Base-by-base conservation (phyloP, 2,329 filamentous ascomycete species). In the Botrytis elliptica region DNA sequence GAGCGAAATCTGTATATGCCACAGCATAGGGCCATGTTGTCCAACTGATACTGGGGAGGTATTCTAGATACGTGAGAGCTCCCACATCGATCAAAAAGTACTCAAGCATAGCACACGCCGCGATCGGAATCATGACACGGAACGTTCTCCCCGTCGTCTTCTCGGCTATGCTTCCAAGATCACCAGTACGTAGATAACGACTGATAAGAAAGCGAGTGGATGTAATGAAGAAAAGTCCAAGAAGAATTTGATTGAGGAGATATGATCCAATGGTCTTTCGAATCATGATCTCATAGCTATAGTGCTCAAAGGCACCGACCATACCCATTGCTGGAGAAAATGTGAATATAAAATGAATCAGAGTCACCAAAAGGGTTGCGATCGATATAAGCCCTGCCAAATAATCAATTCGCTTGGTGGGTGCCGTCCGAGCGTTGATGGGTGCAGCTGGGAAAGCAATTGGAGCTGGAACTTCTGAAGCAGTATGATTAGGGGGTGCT, bases 171-270 rank as follows among this genome's bases (percentile, higher is more conserved):
- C 83, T 81, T 42, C 81, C 77, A 25, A 86, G 78, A 62, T 85
- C 82, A 40, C 84, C 85, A 7, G 81, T 82, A 63, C 80, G 81
- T 16, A 86, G 80, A 71, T 85, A 86, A 52, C 81, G 80, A 4
- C 82, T 79, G 25, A 82, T 81, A 44, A 86, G 74, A 78, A 86
- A 86, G 65, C 84, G 83, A 60, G 83, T 84, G 0, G 85, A 85
- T 9, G 83, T 86, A 18, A 84, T 84, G 78, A 86, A 84, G 79
- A 86, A 86, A n/a, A 84, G 83, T 33, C 85, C 84, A 25, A 86
- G 83, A 83, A 84, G 85, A 75, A 85, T 81, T 49, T 83, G 83
- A 49, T 85, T 84, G 40, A 86, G 81, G 18, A 86, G 76, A 75
- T 84, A 85, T 3, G 84, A 82, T 0, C 82, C 83, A 38, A 85